Conservation (phyloP, 257 asterid genomes). For the Paraleonurus japonicus region DNA sequence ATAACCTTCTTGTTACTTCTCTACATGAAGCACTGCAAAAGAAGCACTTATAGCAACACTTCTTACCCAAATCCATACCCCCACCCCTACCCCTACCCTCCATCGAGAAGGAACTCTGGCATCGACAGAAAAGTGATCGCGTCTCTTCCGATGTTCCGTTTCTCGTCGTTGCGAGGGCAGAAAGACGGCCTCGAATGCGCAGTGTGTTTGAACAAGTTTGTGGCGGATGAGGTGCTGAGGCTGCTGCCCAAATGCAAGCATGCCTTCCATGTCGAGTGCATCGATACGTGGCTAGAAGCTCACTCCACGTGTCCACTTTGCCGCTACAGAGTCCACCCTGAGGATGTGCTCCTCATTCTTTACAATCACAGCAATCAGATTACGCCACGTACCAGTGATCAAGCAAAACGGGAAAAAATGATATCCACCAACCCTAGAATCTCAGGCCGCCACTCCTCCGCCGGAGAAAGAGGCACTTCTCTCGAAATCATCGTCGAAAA, state of each 20-base stretch:
- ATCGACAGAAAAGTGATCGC: conserved; percentile 50
- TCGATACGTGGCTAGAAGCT: conserved; percentile 87
- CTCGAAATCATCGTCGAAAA: conserved; percentile 46
- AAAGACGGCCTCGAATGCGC: conserved; percentile 86
- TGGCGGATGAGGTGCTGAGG: conserved; percentile 51
- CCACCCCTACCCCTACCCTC: conserved; percentile 18
- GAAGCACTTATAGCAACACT: conserved; percentile 8
- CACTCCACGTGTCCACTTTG: conserved; percentile 94
- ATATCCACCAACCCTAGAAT: conserved; percentile 23
- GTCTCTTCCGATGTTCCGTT: conserved; percentile 70
- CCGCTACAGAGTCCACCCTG: conserved; percentile 79
- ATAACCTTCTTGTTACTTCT: conserved; percentile 58
- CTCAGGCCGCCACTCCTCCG: conserved; percentile 68
- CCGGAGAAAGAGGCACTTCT: conserved; percentile 46
- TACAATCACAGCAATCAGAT: conserved; percentile 14
- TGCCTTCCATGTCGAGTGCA: conserved; percentile 87
- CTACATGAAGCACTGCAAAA: conserved; percentile 70
- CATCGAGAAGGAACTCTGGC: conserved; percentile 53
- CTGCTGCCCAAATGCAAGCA: conserved; percentile 81
- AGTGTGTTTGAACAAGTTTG: conserved; percentile 68
- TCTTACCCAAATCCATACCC: not conserved
- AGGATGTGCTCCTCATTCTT: conserved; percentile 57
- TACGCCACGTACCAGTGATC: conserved; percentile 24
- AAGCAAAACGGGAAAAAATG: not conserved
- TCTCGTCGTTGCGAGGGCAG: conserved; percentile 66